A percentile compares a stretch with the other conserved stretches of the same genome.
phyloP scores from a whole-genome alignment of 441 rosid genomes.

The Jatropha multifida region DNA sequence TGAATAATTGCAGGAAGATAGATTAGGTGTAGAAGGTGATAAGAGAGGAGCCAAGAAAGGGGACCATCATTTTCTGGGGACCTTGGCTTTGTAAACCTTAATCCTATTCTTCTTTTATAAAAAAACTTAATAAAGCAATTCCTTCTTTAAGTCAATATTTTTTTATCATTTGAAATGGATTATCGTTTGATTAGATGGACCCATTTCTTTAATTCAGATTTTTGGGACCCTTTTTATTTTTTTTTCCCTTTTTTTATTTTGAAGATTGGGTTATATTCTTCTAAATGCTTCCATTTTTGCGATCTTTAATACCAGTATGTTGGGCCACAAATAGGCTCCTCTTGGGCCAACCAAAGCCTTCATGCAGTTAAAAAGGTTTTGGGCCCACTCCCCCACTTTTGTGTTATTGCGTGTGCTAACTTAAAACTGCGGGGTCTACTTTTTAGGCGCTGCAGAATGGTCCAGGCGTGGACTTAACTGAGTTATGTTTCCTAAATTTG shows the following conservation, averaged over 20 bases:
- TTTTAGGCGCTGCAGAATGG: not conserved
- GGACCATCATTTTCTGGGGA: not conserved
- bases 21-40: not conserved
- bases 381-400: conserved; percentile 9
- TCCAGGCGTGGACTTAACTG: conserved; percentile 1
- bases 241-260: not conserved
- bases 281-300: not conserved
- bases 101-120: too few relatives aligned
- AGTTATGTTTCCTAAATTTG: not conserved
- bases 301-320: not conserved
- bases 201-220: not conserved
- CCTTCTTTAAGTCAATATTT: not conserved
- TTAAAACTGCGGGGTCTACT: conserved; percentile 1
- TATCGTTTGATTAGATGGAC: conserved; percentile 8
- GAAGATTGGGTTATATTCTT: not conserved
- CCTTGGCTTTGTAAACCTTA: too few relatives aligned
- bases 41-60: not conserved
- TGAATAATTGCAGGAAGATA: not conserved
- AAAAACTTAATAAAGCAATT: not conserved
- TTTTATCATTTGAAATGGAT: conserved; percentile 14
- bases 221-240: not conserved
- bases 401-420: not conserved
- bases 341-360: conserved; percentile 15
- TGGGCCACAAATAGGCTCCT: conserved; percentile 19
- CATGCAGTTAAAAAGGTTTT: not conserved